These are phyloP conservation scores for Coemansia guatemalensis DNA, from an alignment of 192 early-diverging fungal genomes.

Conservation along the genomic window DNA sequence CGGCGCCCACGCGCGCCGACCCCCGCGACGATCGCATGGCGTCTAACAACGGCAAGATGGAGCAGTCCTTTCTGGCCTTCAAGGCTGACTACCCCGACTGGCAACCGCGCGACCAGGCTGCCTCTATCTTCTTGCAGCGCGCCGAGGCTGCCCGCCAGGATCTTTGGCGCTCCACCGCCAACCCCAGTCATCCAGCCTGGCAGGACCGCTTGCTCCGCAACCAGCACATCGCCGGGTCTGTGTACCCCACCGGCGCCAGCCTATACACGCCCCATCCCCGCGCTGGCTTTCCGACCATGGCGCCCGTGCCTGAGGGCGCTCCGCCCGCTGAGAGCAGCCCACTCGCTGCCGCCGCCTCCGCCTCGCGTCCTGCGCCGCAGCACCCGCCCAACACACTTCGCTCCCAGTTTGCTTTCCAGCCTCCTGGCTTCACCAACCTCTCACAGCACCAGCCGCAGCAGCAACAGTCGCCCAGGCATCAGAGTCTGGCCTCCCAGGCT, in stretches of 20 bases:
- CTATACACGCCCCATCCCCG: constrained; percentile 23
- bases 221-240: constrained; percentile 50
- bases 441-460: constrained; percentile 13
- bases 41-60: constrained; percentile 96
- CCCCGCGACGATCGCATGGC: constrained; percentile 57
- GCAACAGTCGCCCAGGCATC: constrained; percentile 3
- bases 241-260: constrained; percentile 48
- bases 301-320: constrained; percentile 16
- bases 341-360: background rate
- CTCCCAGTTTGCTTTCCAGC: constrained; percentile 47
- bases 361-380: background rate
- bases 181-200: constrained; percentile 27
- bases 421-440: constrained; percentile 29
- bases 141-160: constrained; percentile 53
- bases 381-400: constrained; percentile 9
- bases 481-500: constrained; percentile 31
- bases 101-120: constrained; percentile 79
- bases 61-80: constrained; percentile 95
- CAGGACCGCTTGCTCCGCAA: constrained; percentile 50
- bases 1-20: constrained; percentile 63
- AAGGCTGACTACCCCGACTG: constrained; percentile 93
- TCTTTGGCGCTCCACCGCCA: constrained; percentile 39
- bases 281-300: constrained; percentile 6
- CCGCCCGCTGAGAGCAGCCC: constrained; percentile 1
- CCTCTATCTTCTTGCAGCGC: constrained; percentile 75